phyloP scores from a whole-genome alignment of 2,329 filamentous ascomycete species.

The Drechmeria coniospora region DNA sequence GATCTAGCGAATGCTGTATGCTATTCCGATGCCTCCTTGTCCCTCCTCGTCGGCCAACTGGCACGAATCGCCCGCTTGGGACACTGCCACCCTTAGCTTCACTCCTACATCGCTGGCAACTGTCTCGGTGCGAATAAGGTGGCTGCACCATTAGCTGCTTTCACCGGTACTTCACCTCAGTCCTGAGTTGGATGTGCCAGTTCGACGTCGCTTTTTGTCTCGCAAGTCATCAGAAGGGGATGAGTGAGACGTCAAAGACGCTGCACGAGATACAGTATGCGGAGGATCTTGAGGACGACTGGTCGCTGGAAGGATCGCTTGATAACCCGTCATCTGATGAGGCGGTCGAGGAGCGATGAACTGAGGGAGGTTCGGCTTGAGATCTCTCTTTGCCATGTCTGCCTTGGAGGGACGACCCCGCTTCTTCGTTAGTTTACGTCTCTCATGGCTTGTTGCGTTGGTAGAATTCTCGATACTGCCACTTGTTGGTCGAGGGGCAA shows the following conservation, averaged over 20 bases:
- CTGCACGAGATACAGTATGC: conserved; percentile 1
- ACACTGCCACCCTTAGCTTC: no score
- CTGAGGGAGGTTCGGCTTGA: conserved; percentile 17
- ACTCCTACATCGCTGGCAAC: no score
- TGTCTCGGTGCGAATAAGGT: no score
- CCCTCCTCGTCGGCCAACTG: no score
- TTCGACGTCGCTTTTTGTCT: conserved; percentile 3
- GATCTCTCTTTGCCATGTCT: conserved; percentile 21
- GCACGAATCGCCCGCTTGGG: no score
- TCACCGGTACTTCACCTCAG: no score
- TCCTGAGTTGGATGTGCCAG: background rate
- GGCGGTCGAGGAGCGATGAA: conserved; percentile 15
- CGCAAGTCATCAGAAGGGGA: background rate
- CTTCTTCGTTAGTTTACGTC: conserved; percentile 17
- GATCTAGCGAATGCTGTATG: no score
- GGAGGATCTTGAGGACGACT: background rate
- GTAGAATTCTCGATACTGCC: conserved; percentile 1
- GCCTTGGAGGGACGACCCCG: conserved; percentile 29
- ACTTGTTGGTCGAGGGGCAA: conserved; percentile 11
- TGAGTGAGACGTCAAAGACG: background rate
- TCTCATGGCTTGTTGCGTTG: background rate
- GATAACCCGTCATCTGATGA: conserved; percentile 3
- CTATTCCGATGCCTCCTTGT: no score
- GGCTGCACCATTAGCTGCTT: no score
- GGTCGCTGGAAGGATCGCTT: conserved; percentile 6